Evolutionary conservation across 306 rosid genomes (phyloP).

Genomic region (Begonia fuchsioides): DNA sequence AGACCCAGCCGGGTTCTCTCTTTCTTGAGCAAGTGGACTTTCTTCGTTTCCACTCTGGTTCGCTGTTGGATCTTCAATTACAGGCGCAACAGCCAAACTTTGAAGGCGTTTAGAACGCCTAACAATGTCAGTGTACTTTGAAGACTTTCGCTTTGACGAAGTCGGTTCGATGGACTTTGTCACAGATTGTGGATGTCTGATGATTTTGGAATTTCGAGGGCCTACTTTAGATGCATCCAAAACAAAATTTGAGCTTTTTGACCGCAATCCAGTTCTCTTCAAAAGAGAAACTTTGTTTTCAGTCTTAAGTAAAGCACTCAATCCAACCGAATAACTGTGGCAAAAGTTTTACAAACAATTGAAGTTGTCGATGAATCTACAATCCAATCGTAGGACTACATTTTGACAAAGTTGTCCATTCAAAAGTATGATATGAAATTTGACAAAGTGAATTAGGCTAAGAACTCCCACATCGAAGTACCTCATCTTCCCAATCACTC

Average conservation of each 20-base stretch:
- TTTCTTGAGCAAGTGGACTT: conserved; percentile 15
- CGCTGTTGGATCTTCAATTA: conserved; percentile 13
- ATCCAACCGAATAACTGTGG: background rate
- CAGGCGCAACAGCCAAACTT: conserved; percentile 8
- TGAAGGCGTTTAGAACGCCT: conserved; percentile 46
- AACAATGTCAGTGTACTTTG: conserved; percentile 2
- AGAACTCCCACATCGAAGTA: too few relatives aligned
- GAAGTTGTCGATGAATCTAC: background rate
- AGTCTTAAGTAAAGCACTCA: background rate
- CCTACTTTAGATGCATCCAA: conserved; percentile 4
- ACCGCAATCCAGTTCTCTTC: conserved; percentile 2
- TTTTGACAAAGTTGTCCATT: background rate
- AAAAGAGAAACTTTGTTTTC: conserved; percentile 4
- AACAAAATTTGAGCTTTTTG: background rate
- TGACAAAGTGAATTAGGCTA: background rate
- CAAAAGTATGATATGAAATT: background rate
- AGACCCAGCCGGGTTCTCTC: conserved; percentile 15
- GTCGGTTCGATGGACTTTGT: conserved; percentile 10
- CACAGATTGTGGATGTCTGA: conserved; percentile 4
- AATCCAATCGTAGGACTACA: background rate
- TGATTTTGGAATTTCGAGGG: background rate
- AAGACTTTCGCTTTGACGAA: conserved; percentile 12
- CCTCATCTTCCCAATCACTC: too few relatives aligned
- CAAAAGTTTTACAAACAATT: background rate
- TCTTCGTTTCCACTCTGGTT: conserved; percentile 26